These are phyloP conservation scores for Epichloe hybrida DNA, from an alignment of 2,329 filamentous ascomycete species.

Conservation along the genomic window DNA sequence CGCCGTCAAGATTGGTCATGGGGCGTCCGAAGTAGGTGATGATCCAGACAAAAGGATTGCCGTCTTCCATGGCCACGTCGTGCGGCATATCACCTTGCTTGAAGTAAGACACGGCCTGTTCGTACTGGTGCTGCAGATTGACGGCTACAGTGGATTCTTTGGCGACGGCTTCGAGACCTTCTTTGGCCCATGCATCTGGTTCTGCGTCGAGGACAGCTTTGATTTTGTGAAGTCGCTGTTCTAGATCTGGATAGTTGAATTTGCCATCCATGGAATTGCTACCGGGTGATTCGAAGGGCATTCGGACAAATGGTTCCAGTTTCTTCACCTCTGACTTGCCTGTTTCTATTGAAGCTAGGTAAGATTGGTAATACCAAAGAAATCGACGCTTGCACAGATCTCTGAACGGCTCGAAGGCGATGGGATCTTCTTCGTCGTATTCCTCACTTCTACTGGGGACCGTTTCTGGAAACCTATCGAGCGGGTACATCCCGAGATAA, in stretches of 20 bases:
- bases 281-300: slow-evolving; percentile 66
- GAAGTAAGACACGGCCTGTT: slow-evolving; percentile 66
- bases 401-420: slow-evolving; percentile 72
- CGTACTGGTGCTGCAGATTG: slow-evolving; percentile 71
- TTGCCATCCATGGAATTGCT: slow-evolving; percentile 75
- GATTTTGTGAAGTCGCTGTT: slow-evolving; percentile 53
- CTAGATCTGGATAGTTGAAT: slow-evolving; percentile 68
- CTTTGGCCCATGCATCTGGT: slow-evolving; percentile 52
- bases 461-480: slow-evolving; percentile 15
- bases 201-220: slow-evolving; percentile 61
- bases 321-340: slow-evolving; percentile 51
- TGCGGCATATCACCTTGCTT: slow-evolving; percentile 59
- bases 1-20: slow-evolving; percentile 87
- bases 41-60: slow-evolving; percentile 74
- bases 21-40: slow-evolving; percentile 82
- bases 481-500: slow-evolving; percentile 51
- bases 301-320: slow-evolving; percentile 53
- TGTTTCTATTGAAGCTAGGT: slow-evolving; percentile 56
- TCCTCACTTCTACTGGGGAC: slow-evolving; percentile 19
- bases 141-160: slow-evolving; percentile 64
- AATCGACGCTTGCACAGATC: slow-evolving; percentile 86
- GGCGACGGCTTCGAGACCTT: slow-evolving; percentile 49
- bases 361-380: slow-evolving; percentile 90
- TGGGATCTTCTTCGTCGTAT: slow-evolving; percentile 39
- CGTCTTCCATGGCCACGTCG: slow-evolving; percentile 61